Evolutionary conservation across 177 flowering plant species (phyloP).

Genomic region (Telopea speciosissima): DNA sequence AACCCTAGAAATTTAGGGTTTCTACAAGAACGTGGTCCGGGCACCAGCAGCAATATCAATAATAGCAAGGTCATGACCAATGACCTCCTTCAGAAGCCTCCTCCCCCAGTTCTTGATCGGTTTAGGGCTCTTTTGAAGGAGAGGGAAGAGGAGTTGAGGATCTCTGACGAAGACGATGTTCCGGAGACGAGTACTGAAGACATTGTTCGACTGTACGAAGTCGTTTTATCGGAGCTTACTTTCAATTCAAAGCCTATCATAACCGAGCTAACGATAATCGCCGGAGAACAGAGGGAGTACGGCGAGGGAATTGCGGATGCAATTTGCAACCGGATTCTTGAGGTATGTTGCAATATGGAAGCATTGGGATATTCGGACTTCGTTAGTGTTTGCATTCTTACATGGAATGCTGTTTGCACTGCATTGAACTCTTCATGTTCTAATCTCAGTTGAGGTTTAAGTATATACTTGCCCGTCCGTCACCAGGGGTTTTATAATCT

Average conservation of each 20-base stretch:
- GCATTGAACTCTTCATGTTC: neutral
- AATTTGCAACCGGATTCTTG: conserved; percentile 72
- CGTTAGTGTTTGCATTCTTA: neutral
- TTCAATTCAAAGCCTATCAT: conserved; percentile 92
- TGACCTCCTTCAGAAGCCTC: conserved; percentile 33
- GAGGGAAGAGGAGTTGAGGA: conserved; percentile 48
- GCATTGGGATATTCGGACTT: neutral
- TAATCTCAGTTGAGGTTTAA: no score
- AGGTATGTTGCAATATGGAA: conserved; percentile 39
- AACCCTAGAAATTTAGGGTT: conserved; percentile 38
- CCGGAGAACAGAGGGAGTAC: conserved; percentile 72
- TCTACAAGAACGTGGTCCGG: conserved; percentile 9
- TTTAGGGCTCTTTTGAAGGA: conserved; percentile 58
- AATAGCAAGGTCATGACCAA: conserved; percentile 24
- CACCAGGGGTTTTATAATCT: neutral
- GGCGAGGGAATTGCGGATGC: conserved; percentile 81
- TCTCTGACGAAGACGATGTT: conserved; percentile 19
- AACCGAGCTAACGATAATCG: conserved; percentile 91
- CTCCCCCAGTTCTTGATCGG: conserved; percentile 51
- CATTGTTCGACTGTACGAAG: conserved; percentile 64
- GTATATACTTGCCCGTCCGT: neutral
- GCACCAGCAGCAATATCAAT: neutral
- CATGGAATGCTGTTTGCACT: neutral
- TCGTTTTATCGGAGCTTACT: conserved; percentile 55
- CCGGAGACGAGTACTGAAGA: conserved; percentile 40